Evolutionary conservation across 371 early-diverging fungal species (phyloP).

Genomic region (Coemansia sp.): DNA sequence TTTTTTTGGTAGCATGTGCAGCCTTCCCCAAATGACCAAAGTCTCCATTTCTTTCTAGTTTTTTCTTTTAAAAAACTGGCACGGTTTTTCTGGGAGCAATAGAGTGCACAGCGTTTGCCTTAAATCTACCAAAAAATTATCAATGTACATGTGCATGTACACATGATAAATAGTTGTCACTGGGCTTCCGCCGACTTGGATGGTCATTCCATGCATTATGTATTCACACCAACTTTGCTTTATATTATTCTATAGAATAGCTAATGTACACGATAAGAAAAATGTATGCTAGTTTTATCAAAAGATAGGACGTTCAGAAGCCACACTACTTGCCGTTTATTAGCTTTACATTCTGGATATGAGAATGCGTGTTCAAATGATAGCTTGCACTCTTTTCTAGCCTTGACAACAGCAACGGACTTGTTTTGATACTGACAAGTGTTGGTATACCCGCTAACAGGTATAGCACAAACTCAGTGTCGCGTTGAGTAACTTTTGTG

Average conservation of each 20-base stretch:
- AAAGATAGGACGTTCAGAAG: background rate
- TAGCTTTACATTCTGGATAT: background rate
- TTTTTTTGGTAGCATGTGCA: no score
- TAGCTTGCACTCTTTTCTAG: background rate
- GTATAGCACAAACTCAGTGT: conserved; percentile 8
- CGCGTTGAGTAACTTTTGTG: background rate
- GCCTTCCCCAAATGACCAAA: no score
- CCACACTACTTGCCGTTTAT: background rate
- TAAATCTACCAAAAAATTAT: background rate
- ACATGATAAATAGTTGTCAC: background rate
- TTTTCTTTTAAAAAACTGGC: no score
- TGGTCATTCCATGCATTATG: background rate
- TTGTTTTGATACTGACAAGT: background rate
- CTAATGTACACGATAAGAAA: background rate
- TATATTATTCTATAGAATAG: background rate
- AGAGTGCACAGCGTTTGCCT: background rate
- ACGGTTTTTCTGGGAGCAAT: background rate
- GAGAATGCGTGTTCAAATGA: background rate
- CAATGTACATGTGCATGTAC: background rate
- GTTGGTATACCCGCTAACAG: background rate
- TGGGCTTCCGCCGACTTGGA: background rate
- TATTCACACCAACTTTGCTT: background rate
- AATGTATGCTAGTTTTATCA: background rate
- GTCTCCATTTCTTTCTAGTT: background rate
- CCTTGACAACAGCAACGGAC: background rate